Evolutionary conservation across 139 green algal genomes (phyloP).

Genomic region (Choricystis sp.): DNA sequence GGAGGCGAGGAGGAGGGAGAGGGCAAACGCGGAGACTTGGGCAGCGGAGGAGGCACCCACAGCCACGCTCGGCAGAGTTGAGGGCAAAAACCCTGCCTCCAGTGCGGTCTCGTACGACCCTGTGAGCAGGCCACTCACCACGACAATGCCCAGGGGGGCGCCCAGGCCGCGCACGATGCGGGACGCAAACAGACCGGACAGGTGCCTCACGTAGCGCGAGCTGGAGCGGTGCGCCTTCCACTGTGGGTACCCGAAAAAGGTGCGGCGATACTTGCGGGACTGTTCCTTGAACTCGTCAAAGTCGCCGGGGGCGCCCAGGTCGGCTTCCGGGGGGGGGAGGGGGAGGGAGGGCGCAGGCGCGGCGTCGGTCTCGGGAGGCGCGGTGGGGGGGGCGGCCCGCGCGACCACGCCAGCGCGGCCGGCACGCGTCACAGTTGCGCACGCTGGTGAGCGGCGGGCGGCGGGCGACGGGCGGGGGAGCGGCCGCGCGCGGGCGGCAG

Average conservation of each 20-base stretch:
- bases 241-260: not conserved
- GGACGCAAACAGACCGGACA: not conserved
- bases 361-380: too few relatives aligned
- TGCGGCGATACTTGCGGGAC: not conserved
- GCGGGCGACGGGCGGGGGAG: too few relatives aligned
- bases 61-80: not conserved
- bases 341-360: not conserved
- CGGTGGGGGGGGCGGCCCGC: too few relatives aligned
- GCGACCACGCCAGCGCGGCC: too few relatives aligned
- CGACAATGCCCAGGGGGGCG: not conserved
- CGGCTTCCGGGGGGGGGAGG: not conserved
- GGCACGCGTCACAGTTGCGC: too few relatives aligned
- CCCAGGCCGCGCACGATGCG: not conserved
- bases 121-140: not conserved
- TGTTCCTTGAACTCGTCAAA: not conserved
- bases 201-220: conserved; percentile 1
- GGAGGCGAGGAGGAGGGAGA: conserved; percentile 21
- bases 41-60: not conserved
- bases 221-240: conserved; percentile 5
- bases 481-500: too few relatives aligned
- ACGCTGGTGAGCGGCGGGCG: too few relatives aligned
- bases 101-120: not conserved
- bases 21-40: conserved; percentile 10
- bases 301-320: not conserved
- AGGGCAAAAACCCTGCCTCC: too few relatives aligned